Evolutionary conservation across 23 red algal genomes (phyloP).

Genomic region (Pyropia yezoensis): DNA sequence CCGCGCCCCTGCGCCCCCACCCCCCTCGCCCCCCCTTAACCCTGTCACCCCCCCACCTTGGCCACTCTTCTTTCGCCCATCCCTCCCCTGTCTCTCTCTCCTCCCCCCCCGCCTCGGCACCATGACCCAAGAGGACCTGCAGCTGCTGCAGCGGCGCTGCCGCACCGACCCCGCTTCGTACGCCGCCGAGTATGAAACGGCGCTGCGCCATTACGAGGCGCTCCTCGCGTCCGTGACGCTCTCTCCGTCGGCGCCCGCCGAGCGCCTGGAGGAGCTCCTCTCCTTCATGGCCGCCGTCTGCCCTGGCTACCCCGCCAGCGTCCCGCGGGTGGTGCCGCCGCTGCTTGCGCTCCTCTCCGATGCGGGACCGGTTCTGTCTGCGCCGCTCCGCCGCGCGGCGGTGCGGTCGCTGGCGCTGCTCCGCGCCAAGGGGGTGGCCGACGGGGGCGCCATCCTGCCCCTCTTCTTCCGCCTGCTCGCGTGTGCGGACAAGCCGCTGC

Average conservation of each 20-base stretch:
- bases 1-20: too few relatives aligned
- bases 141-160: conserved; percentile 53
- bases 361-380: conserved; percentile 28
- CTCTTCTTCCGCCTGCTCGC: conserved; percentile 49
- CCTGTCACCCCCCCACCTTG: too few relatives aligned
- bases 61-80: too few relatives aligned
- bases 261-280: conserved; percentile 38
- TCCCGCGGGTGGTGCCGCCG: conserved; percentile 3
- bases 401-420: conserved; percentile 48
- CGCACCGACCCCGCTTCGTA: conserved; percentile 68
- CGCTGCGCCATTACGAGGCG: conserved; percentile 44
- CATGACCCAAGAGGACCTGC: conserved; percentile 18
- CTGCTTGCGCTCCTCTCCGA: conserved; percentile 28
- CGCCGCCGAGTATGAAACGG: conserved; percentile 29
- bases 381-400: conserved; percentile 26
- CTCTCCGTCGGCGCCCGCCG: conserved; percentile 26
- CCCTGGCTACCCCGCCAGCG: conserved; percentile 12
- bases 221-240: conserved; percentile 36
- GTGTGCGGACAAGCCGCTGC: conserved; percentile 46
- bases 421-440: conserved; percentile 26
- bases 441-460: conserved; percentile 25
- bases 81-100: too few relatives aligned
- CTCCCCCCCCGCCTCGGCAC: too few relatives aligned
- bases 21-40: too few relatives aligned
- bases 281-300: conserved; percentile 55